Base-by-base conservation (phyloP, 805 yeast species). In the Pichia gijzeniarum region DNA sequence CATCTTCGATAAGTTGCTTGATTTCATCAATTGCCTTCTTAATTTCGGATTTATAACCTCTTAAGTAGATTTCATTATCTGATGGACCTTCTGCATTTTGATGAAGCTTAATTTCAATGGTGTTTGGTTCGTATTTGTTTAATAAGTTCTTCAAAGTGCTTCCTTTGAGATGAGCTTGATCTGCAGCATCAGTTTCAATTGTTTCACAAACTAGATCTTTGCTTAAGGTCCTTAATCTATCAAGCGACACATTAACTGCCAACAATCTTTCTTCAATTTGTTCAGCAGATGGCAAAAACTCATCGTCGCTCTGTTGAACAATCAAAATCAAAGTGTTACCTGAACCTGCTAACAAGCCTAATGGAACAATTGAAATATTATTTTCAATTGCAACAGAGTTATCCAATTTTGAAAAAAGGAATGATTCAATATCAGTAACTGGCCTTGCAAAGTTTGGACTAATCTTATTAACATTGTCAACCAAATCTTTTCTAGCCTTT, bases 1-100 rank as follows among this genome's bases (percentile, higher is more conserved):
- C 64, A 44, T 72, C 76, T 25, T 73, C 76, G 47, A 85, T 67
- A 12, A 79, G 69, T 38, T 70, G 65, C 30, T 67, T 69, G 34
- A 89, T 71, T 42, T 74, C 84, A 39, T 65, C 68, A 44, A 68
- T 66, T 17, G 78, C 80, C 36, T 69, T 68, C 19, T 69, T 62
- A 27, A 88, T 90, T 44, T 81, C 85, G 3, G 68, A 58, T 54
- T 78, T 76, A 47, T 77, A 70, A 53, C 99, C 98, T 57, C 81
- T 81, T 40, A 93, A 63, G 44, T 69, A 69, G 13, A 91, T 70
- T 52, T 79, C 71, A 55, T 82, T 72, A 9, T 68, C 60, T 33
- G 77, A 64, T 16, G 55, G 49, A 9, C 66, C 69, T 7, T 58
- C 56, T 3, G 58, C 65, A 48, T 68, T 63, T 52, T 65, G 70